phyloP scores from a whole-genome alignment of 352 stramenopile genomes.

The Globisporangium ultimum region DNA sequence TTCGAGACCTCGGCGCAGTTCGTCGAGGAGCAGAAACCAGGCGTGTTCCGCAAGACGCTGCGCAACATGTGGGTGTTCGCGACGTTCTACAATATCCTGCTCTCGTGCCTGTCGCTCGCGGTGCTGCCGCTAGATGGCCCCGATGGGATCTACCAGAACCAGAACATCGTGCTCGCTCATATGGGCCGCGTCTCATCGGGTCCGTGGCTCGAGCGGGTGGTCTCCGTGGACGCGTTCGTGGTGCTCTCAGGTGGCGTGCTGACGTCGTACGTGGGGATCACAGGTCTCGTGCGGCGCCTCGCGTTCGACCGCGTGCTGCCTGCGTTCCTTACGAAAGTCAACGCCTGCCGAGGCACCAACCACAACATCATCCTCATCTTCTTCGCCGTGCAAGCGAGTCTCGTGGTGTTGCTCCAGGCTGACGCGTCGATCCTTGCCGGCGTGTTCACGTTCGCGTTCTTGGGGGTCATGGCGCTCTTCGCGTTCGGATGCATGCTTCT shows the following conservation, averaged over 20 bases:
- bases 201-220: conserved; percentile 63
- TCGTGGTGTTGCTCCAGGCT: conserved; percentile 76
- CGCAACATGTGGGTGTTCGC: conserved; percentile 87
- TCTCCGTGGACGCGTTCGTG: conserved; percentile 86
- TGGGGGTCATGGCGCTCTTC: conserved; percentile 91
- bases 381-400: conserved; percentile 61
- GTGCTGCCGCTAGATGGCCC: conserved; percentile 66
- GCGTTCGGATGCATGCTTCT: conserved; percentile 89
- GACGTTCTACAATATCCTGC: conserved; percentile 83
- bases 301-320: conserved; percentile 72
- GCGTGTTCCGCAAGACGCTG: conserved; percentile 79
- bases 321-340: conserved; percentile 52
- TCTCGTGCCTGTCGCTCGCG: conserved; percentile 79
- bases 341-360: conserved; percentile 78
- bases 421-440: conserved; percentile 82
- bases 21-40: conserved; percentile 85
- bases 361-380: conserved; percentile 84
- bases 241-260: conserved; percentile 85
- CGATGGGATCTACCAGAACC: conserved; percentile 61
- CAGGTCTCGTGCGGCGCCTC: conserved; percentile 74
- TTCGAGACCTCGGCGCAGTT: conserved; percentile 92
- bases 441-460: conserved; percentile 91
- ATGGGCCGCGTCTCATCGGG: conserved; percentile 59
- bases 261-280: conserved; percentile 90
- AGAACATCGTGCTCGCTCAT: conserved; percentile 70